A percentile compares a stretch with the other conserved stretches of the same genome.
phyloP scores from a whole-genome alignment of 495 filamentous ascomycete species.

The Xylaria sp. region DNA sequence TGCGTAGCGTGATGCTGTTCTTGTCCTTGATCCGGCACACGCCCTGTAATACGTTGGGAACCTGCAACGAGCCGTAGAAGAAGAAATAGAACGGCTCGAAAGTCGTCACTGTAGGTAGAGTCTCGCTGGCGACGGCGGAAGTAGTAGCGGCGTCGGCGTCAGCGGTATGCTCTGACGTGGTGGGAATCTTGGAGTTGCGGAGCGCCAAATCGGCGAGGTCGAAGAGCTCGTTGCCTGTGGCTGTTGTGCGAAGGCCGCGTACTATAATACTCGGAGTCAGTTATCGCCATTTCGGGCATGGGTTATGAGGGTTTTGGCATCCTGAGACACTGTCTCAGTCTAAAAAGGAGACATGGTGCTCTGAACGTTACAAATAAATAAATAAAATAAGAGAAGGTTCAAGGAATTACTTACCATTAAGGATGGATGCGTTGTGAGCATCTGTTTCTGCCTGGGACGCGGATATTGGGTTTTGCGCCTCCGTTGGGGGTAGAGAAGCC shows the following conservation, averaged over 20 bases:
- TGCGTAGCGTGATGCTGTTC: background rate
- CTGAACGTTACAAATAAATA: too few relatives aligned
- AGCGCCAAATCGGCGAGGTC: background rate
- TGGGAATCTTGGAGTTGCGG: background rate
- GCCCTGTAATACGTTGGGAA: background rate
- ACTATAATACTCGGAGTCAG: too few relatives aligned
- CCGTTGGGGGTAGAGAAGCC: constrained; percentile 7
- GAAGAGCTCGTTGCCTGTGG: constrained; percentile 6
- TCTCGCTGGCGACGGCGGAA: background rate
- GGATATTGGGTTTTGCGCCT: background rate
- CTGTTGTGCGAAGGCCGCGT: constrained; percentile 18
- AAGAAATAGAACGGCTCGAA: constrained; percentile 42
- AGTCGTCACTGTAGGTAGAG: background rate
- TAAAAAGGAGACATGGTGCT: too few relatives aligned
- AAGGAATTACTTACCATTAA: too few relatives aligned
- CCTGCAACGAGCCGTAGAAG: constrained; percentile 39
- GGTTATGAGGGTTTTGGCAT: too few relatives aligned
- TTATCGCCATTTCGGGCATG: too few relatives aligned
- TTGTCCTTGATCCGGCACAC: constrained; percentile 2
- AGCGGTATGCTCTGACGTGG: background rate
- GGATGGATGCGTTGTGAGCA: constrained; percentile 9
- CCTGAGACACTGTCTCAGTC: too few relatives aligned
- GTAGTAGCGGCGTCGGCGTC: background rate
- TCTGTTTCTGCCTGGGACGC: background rate
- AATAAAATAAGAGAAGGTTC: too few relatives aligned